A percentile compares a stretch with the other conserved stretches of the same genome.
These are phyloP conservation scores for Umbellularia californica DNA, from an alignment of 164 flowering plant genomes.

Conservation along the genomic window DNA sequence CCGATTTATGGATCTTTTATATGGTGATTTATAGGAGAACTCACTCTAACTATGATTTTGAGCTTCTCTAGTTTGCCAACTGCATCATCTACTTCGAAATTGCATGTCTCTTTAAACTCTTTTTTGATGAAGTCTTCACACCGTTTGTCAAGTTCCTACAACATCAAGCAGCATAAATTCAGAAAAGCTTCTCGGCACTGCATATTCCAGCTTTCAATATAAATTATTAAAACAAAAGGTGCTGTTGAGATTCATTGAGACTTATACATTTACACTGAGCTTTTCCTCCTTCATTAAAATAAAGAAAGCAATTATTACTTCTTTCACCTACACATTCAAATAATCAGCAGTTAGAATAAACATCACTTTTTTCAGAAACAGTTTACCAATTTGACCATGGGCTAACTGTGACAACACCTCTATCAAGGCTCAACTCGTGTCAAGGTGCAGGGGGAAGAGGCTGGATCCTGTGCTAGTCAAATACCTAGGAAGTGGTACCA, in stretches of 20 bases:
- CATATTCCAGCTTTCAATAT: neutral
- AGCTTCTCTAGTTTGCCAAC: slow-evolving; percentile 74
- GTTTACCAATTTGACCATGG: no score
- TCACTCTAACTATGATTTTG: slow-evolving; percentile 77
- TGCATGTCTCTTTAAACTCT: slow-evolving; percentile 58
- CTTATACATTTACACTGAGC: slow-evolving; percentile 24
- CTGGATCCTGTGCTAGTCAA: neutral
- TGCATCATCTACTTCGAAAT: slow-evolving; percentile 93
- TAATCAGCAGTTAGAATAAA: neutral
- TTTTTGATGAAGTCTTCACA: slow-evolving; percentile 69
- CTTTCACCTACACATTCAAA: slow-evolving; percentile 55
- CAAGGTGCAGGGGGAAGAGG: neutral
- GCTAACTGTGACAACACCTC: neutral
- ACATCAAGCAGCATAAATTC: slow-evolving; percentile 4
- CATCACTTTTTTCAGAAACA: neutral
- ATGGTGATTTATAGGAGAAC: slow-evolving; percentile 14
- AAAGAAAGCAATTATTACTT: slow-evolving; percentile 65
- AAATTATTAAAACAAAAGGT: no score
- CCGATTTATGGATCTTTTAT: neutral
- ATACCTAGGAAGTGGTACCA: neutral
- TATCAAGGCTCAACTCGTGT: neutral
- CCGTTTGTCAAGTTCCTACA: slow-evolving; percentile 54
- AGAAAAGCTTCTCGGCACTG: neutral
- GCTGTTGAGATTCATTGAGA: neutral
- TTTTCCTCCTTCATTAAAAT: slow-evolving; percentile 70